Evolutionary conservation across 805 yeast genomes (phyloP).

Genomic region (Yamadazyma paraphyllophila): DNA sequence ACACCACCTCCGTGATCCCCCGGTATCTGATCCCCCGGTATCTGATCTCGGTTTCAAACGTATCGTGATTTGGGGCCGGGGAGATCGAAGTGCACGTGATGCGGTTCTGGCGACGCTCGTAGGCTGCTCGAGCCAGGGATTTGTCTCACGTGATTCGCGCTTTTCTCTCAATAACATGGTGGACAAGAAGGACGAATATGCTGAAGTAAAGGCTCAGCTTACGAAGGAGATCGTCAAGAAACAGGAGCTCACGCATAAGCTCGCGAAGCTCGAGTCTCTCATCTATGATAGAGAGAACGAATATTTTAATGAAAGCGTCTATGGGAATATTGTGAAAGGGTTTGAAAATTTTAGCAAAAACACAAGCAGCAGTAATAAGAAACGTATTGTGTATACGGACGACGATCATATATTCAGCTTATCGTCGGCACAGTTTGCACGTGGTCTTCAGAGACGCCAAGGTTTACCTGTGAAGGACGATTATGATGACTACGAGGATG

Average conservation of each 20-base stretch:
- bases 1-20: constrained; percentile 2
- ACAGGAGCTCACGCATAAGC: constrained; percentile 60
- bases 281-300: constrained; percentile 76
- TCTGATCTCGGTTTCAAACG: too few relatives aligned
- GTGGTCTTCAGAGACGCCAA: constrained; percentile 50
- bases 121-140: neutral
- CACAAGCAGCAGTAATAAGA: constrained; percentile 32
- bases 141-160: neutral
- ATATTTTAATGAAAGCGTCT: constrained; percentile 68
- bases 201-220: constrained; percentile 61
- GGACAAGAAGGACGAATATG: constrained; percentile 50
- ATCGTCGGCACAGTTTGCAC: constrained; percentile 68
- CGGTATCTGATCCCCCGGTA: neutral
- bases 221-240: constrained; percentile 61
- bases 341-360: constrained; percentile 74
- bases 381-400: constrained; percentile 56
- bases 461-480: constrained; percentile 34
- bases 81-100: too few relatives aligned
- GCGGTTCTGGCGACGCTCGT: too few relatives aligned
- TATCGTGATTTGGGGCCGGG: too few relatives aligned
- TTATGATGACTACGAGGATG: constrained; percentile 38
- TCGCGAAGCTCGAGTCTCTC: constrained; percentile 67
- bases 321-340: constrained; percentile 87
- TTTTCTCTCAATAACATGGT: constrained; percentile 5
- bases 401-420: constrained; percentile 80